phyloP scores from a whole-genome alignment of 2,329 filamentous ascomycete genomes.

The Apiospora sp. region DNA sequence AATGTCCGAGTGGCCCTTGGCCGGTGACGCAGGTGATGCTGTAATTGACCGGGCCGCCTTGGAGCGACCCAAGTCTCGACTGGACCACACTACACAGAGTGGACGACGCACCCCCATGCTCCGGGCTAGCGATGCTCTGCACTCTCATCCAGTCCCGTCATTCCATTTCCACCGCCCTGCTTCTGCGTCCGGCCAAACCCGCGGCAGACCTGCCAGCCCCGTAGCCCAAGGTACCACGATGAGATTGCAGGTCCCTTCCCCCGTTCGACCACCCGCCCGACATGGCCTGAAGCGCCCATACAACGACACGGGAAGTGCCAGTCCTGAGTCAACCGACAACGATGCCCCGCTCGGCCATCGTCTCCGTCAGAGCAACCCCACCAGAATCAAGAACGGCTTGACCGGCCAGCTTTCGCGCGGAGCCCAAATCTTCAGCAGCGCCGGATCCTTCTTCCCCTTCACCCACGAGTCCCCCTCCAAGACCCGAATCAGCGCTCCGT shows the following conservation, averaged over 20 bases:
- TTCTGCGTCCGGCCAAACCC: background rate
- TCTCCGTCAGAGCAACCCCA: background rate
- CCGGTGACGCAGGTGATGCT: background rate
- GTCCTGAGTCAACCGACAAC: background rate
- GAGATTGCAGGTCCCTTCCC: background rate
- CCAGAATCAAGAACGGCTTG: background rate
- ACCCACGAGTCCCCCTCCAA: background rate
- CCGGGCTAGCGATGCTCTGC: background rate
- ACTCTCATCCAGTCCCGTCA: background rate
- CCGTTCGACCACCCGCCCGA: background rate
- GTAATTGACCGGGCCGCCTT: background rate
- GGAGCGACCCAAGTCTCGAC: background rate
- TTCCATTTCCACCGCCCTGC: background rate
- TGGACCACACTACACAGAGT: background rate
- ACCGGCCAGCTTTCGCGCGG: background rate
- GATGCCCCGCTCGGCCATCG: background rate
- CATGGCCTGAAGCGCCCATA: background rate
- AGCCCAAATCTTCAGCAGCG: background rate
- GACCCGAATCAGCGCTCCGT: constrained; percentile 6
- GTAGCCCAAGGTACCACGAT: too few species aligned
- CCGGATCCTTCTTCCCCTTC: background rate
- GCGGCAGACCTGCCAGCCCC: background rate
- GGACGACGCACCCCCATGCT: background rate
- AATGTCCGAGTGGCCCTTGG: background rate
- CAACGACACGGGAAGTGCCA: background rate